Evolutionary conservation across 495 filamentous ascomycete genomes (phyloP).

Genomic region (Aspergillus nanangensis): DNA sequence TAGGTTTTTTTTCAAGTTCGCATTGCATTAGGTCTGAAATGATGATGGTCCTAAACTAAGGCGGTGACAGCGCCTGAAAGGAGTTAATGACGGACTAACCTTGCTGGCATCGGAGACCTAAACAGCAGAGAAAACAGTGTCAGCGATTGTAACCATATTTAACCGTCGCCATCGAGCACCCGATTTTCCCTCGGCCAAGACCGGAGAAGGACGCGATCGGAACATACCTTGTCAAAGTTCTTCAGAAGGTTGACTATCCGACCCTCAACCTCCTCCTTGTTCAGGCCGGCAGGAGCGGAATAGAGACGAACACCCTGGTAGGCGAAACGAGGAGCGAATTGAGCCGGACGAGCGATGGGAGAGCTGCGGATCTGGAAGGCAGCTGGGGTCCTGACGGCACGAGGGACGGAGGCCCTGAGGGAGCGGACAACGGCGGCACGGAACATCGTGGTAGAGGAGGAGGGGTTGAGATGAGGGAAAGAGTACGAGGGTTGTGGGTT

Average conservation of each 20-base stretch:
- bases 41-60: no score
- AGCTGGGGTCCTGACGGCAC: slow-evolving; percentile 51
- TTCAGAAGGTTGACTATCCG: slow-evolving; percentile 89
- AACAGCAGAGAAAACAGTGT: no score
- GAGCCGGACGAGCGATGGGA: slow-evolving; percentile 44
- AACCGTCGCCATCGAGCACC: neutral
- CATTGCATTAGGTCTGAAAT: no score
- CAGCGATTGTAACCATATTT: no score
- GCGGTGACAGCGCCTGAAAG: neutral
- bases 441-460: slow-evolving; percentile 61
- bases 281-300: slow-evolving; percentile 71
- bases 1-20: no score
- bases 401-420: slow-evolving; percentile 54
- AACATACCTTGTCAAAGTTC: slow-evolving; percentile 93
- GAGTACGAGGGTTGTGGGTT: slow-evolving; percentile 20
- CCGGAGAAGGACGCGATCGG: neutral
- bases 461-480: slow-evolving; percentile 6
- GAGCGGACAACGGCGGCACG: slow-evolving; percentile 72
- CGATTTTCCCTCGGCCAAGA: neutral
- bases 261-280: slow-evolving; percentile 80
- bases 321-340: slow-evolving; percentile 44
- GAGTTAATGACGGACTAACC: slow-evolving; percentile 45
- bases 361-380: slow-evolving; percentile 51
- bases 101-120: slow-evolving; percentile 73
- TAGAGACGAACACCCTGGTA: slow-evolving; percentile 72